Conservation (phyloP, 83 land plant genomes). For the Diphasiastrum complanatum region DNA sequence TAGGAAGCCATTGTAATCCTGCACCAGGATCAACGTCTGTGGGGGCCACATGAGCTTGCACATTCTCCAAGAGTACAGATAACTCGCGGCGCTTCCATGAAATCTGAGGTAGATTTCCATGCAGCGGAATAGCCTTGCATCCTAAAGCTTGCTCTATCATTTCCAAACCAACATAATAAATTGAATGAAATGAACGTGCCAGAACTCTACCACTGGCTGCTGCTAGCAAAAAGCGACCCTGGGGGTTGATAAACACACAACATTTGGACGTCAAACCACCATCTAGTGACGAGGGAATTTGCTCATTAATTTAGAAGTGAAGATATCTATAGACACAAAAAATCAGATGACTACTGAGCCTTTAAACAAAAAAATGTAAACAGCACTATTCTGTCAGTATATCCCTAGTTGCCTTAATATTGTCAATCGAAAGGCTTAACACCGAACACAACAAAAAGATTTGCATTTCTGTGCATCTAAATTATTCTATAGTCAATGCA, state of each 20-base stretch:
- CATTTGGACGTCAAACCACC: too few relatives aligned
- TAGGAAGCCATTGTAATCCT: conserved; percentile 97
- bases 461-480: too few relatives aligned
- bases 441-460: too few relatives aligned
- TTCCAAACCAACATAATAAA: conserved; percentile 70
- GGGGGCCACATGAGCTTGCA: conserved; percentile 99
- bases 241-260: conserved; percentile 8
- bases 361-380: too few relatives aligned
- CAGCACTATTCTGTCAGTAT: too few relatives aligned
- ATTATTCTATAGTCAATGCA: too few relatives aligned
- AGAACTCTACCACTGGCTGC: conserved; percentile 93
- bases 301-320: too few relatives aligned
- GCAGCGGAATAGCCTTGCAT: conserved; percentile 35
- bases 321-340: too few relatives aligned
- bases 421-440: too few relatives aligned
- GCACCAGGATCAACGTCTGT: conserved; percentile 99
- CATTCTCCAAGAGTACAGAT: conserved; percentile 86
- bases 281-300: too few relatives aligned
- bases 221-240: conserved; percentile 96
- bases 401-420: too few relatives aligned
- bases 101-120: conserved; percentile 58
- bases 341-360: too few relatives aligned
- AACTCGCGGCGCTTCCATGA: conserved; percentile 92
- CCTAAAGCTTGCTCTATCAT: conserved; percentile 67
- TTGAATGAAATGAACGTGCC: conserved; percentile 93